Evolutionary conservation across 352 stramenopile species (phyloP).

Genomic region (Phytophthora pluvialis): DNA sequence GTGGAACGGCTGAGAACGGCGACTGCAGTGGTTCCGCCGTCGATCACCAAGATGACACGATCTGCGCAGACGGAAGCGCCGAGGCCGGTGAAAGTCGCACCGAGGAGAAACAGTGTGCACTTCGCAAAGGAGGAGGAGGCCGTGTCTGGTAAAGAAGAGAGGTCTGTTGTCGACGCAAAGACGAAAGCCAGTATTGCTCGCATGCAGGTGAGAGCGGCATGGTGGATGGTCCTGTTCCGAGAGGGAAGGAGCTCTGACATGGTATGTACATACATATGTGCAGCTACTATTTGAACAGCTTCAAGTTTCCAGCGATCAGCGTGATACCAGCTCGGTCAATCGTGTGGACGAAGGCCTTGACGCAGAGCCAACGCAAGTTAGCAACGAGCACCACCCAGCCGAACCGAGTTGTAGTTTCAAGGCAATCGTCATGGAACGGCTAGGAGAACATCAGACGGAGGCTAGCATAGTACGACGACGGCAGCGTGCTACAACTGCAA

Average conservation of each 20-base stretch:
- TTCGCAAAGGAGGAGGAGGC: slow-evolving; percentile 13
- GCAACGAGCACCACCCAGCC: neutral
- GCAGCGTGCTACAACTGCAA: neutral
- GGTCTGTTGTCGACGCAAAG: neutral
- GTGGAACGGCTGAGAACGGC: slow-evolving; percentile 23
- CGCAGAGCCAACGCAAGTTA: neutral
- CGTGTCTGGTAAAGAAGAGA: slow-evolving; percentile 1
- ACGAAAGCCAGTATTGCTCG: slow-evolving; percentile 6
- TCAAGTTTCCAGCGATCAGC: slow-evolving; percentile 8
- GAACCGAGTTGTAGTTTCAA: slow-evolving; percentile 18
- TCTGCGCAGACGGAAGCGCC: slow-evolving; percentile 38
- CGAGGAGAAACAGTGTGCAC: slow-evolving; percentile 21
- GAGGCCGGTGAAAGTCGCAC: neutral
- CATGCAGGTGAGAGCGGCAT: slow-evolving; percentile 30
- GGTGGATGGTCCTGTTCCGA: neutral
- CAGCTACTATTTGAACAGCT: slow-evolving; percentile 48
- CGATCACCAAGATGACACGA: slow-evolving; percentile 24
- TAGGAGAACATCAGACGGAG: slow-evolving; percentile 5
- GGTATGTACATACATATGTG: neutral
- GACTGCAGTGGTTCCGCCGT: neutral
- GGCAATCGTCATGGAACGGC: slow-evolving; percentile 24
- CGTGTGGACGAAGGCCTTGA: neutral
- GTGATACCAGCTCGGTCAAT: neutral
- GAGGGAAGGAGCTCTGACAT: neutral
- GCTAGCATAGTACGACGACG: neutral